Conservation (phyloP, 1,284 basidiomycete genomes). For the Cryptococcus sp. region DNA sequence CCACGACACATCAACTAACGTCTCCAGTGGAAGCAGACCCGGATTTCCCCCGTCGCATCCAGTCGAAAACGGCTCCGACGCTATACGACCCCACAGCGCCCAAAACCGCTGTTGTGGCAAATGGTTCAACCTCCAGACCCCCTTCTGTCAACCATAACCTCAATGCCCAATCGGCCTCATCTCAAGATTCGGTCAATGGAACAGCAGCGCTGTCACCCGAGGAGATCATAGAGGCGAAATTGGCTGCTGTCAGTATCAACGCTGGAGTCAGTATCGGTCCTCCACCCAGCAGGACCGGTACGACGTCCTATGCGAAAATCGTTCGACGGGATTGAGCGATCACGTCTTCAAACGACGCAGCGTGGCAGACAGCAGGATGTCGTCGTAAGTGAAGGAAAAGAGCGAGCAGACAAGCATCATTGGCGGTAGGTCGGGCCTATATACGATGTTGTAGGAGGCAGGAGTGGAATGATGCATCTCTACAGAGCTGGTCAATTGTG, state of each 20-base stretch:
- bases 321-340: constrained; percentile 38
- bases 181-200: not conserved
- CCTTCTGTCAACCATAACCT: constrained; percentile 6
- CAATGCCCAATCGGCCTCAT: not conserved
- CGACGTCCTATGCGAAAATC: constrained; percentile 47
- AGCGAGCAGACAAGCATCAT: no score
- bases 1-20: not conserved
- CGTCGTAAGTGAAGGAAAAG: no score
- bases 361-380: no score
- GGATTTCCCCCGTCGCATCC: constrained; percentile 42
- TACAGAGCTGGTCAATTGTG: no score
- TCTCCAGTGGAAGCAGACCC: constrained; percentile 24
- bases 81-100: constrained; percentile 42
- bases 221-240: constrained; percentile 44
- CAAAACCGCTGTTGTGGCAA: constrained; percentile 3
- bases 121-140: constrained; percentile 4
- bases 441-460: no score
- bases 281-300: constrained; percentile 13
- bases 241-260: constrained; percentile 39
- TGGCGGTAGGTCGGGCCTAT: no score
- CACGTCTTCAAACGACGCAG: no score
- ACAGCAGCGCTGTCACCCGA: constrained; percentile 21
- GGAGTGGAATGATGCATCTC: no score
- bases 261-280: constrained; percentile 37
- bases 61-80: constrained; percentile 21